phyloP scores from a whole-genome alignment of 1,284 basidiomycete species.

The Ganoderma resinaceum region DNA sequence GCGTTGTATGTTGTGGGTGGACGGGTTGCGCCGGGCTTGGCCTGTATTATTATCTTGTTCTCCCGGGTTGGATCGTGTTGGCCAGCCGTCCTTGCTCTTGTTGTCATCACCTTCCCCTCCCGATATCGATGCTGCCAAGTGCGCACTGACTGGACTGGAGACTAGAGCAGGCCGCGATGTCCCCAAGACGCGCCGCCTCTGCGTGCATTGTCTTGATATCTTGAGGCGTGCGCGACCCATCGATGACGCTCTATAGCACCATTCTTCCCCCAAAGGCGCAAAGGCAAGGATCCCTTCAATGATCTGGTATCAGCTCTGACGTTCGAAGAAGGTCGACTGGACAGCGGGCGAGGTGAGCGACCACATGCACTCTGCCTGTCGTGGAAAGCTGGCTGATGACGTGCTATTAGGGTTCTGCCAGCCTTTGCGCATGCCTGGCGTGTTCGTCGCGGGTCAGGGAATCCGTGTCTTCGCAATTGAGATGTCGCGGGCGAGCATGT shows the following conservation, averaged over 20 bases:
- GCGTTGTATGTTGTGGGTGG: background rate
- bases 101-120: background rate
- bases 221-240: background rate
- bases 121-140: too few species aligned
- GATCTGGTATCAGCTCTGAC: background rate
- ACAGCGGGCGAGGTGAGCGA: background rate
- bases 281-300: background rate
- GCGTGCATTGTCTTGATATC: too few species aligned
- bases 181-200: too few species aligned
- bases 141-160: background rate
- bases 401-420: background rate
- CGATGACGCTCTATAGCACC: background rate
- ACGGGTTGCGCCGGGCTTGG: background rate
- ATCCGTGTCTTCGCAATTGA: background rate
- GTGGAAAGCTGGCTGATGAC: background rate
- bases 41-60: background rate
- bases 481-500: background rate
- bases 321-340: background rate
- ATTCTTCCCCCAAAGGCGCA: background rate
- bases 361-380: background rate
- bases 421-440: background rate
- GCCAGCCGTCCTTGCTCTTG: background rate
- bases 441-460: background rate
- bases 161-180: too few species aligned
- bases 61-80: too few species aligned